Evolutionary conservation across 768 basidiomycete species (phyloP), one percentile per base, ranked within the genome.

Genomic region (Boletus vinaceobasis): DNA sequence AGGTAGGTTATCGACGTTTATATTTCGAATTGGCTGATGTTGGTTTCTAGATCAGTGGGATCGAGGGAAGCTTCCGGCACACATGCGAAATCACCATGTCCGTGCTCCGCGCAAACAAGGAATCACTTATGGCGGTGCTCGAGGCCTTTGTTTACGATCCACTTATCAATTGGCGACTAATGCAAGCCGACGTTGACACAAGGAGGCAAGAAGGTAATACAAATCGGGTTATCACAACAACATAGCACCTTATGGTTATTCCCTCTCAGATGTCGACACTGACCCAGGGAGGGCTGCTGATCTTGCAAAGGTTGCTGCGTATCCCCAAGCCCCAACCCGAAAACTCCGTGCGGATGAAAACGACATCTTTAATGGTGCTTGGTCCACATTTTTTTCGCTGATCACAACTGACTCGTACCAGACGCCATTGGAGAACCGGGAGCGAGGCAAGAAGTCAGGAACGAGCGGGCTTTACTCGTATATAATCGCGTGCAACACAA

Each of bases 121-220:
- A 99, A 70, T 97, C 94, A n/a, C 77, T 99, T 55, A 93, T 98
- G 91, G 97, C 97, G 6, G 96, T 99, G 19, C 78, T 99, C 29
- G 97, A 99, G 70, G 96, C 97, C 7, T 98, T 99, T 68, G 95
- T 98, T 9, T 98, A 98, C 64, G 97, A 99, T 66, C 97, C 97
- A 13, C 75, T 99, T 53, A 95, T 98, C 77, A 96, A 93, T 65
- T 99, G 95, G 94, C 84, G 94, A 62, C 76, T 97, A 58, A 88
- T 92, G 79, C 89, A 90, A 64, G 82, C 88, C 6, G 91, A 94
- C 49, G 84, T 82, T 37, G 90, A 92, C 53, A 77, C 77, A 23
- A 79, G 85, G 53, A 82, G 85, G 48, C 78, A 81, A 31, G 87
- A 90, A 70, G 87, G 88, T 85, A 51, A 59, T 50, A 65, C 33